Evolutionary conservation across 2,329 filamentous ascomycete genomes (phyloP).

Genomic region (Calonectria honghensis): DNA sequence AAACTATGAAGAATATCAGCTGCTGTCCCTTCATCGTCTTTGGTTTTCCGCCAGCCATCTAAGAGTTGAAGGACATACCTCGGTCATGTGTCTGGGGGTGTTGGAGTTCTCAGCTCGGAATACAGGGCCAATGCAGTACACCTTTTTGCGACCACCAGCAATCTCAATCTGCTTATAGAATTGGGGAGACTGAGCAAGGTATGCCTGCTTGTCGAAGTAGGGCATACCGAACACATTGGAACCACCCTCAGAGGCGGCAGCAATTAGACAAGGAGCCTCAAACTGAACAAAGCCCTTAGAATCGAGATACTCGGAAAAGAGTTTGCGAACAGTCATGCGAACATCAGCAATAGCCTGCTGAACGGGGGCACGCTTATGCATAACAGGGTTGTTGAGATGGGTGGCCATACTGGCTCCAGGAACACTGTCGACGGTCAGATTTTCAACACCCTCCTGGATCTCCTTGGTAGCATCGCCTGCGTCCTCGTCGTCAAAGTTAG

Average conservation of each 20-base stretch:
- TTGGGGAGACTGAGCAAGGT: constrained; percentile 86
- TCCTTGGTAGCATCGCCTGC: constrained; percentile 64
- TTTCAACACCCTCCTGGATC: constrained; percentile 65
- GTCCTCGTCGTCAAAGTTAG: constrained; percentile 76
- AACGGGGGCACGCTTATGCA: constrained; percentile 93
- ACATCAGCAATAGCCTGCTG: constrained; percentile 85
- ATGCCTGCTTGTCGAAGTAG: constrained; percentile 92
- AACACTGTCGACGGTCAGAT: constrained; percentile 65
- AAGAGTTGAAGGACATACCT: constrained; percentile 64
- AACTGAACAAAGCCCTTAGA: constrained; percentile 86
- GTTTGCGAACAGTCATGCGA: constrained; percentile 75
- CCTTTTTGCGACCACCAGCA: constrained; percentile 84
- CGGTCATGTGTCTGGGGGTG: constrained; percentile 89
- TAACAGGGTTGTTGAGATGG: constrained; percentile 91
- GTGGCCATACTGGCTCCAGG: constrained; percentile 89
- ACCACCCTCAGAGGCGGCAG: constrained; percentile 93
- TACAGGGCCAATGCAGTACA: constrained; percentile 86
- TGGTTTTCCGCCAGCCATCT: background rate
- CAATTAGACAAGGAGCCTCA: constrained; percentile 92
- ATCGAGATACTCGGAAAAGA: constrained; percentile 88
- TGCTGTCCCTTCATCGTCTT: background rate
- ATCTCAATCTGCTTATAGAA: constrained; percentile 94
- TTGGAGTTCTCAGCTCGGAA: constrained; percentile 92
- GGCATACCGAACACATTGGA: constrained; percentile 92
- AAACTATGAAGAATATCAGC: constrained; percentile 70